These are phyloP conservation scores for Cicer cuneatum DNA, from an alignment of 306 rosid genomes.

Conservation along the genomic window DNA sequence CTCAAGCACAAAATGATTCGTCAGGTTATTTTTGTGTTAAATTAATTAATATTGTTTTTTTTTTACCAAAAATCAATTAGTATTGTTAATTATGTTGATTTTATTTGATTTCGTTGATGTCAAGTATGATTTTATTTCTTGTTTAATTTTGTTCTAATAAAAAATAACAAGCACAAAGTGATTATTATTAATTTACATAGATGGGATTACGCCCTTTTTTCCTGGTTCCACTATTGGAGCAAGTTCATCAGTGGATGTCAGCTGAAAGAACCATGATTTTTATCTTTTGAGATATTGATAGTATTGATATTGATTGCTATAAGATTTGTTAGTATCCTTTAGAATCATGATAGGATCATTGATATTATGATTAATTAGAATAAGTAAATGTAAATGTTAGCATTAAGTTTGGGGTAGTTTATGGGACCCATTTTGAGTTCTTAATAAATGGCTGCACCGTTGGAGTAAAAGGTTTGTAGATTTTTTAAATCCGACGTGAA, in stretches of 20 bases:
- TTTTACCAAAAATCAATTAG: no score
- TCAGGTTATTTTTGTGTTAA: conserved; percentile 49
- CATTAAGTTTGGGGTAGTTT: neutral
- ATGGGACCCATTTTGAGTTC: neutral
- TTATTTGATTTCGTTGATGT: neutral
- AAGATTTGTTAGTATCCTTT: no score
- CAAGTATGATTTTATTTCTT: neutral
- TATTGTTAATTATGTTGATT: no score
- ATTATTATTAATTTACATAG: no score
- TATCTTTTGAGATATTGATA: no score
- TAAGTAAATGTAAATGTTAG: neutral
- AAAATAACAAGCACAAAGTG: no score
- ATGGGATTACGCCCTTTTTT: no score
- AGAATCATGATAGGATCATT: neutral
- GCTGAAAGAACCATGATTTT: neutral
- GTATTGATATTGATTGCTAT: no score
- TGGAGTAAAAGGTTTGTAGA: neutral
- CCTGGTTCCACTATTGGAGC: neutral
- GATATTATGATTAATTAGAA: neutral
- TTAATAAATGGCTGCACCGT: no score
- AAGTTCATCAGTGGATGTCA: neutral
- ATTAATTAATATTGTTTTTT: neutral
- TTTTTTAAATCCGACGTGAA: neutral
- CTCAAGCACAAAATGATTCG: conserved; percentile 94
- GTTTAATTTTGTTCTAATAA: no score